Conservation (phyloP, 805 yeast genomes). For the Candida pseudoglaebosa region DNA sequence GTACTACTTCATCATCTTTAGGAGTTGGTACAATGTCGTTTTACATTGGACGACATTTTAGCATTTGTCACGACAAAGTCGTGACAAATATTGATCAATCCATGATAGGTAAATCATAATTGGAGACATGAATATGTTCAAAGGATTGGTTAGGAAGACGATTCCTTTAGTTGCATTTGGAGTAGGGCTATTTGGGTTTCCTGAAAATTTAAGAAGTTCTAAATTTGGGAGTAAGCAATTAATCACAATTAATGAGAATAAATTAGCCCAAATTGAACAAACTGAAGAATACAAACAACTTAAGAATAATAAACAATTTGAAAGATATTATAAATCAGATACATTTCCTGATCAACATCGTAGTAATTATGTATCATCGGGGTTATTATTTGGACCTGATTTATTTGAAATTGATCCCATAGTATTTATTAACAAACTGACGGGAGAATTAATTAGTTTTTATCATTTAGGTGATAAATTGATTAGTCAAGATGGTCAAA, state of each 20-base stretch:
- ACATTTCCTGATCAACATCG: slow-evolving; percentile 56
- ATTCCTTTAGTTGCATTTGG: slow-evolving; percentile 30
- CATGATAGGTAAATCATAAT: too few relatives aligned
- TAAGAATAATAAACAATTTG: slow-evolving; percentile 11
- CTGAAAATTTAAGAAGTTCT: slow-evolving; percentile 22
- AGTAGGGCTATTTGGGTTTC: slow-evolving; percentile 25
- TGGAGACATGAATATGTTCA: slow-evolving; percentile 25
- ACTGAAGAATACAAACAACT: slow-evolving; percentile 18
- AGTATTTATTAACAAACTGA: slow-evolving; percentile 48
- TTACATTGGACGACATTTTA: too few relatives aligned
- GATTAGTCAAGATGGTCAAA: slow-evolving; percentile 64
- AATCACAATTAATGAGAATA: slow-evolving; percentile 16
- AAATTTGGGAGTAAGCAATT: slow-evolving; percentile 11
- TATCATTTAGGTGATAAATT: slow-evolving; percentile 67
- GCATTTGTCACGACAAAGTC: too few relatives aligned
- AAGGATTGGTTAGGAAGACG: slow-evolving; percentile 21
- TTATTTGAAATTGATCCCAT: slow-evolving; percentile 75
- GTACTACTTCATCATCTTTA: too few relatives aligned
- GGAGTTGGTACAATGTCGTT: too few relatives aligned
- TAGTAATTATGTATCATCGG: slow-evolving; percentile 64
- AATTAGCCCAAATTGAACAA: slow-evolving; percentile 16
- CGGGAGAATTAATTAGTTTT: slow-evolving; percentile 57
- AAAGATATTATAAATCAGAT: slow-evolving; percentile 12
- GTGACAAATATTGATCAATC: too few relatives aligned
- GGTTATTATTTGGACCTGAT: slow-evolving; percentile 64